A percentile compares a stretch with the other conserved stretches of the same genome.
Evolutionary conservation across 139 green algal species (phyloP).

Genomic region (Spirogloea muscicola): DNA sequence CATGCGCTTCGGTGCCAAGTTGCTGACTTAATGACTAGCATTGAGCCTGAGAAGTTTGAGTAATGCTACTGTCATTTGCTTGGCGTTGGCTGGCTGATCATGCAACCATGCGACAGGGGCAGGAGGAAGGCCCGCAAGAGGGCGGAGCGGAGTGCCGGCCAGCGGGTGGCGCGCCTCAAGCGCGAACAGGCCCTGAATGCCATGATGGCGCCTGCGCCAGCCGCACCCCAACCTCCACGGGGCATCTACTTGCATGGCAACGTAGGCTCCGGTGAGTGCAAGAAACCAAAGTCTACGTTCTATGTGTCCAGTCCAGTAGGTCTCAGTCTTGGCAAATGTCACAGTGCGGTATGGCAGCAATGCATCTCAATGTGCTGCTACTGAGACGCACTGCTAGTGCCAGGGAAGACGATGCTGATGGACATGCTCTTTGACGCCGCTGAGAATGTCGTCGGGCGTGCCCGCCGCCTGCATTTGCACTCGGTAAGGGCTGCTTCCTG

Average conservation of each 20-base stretch:
- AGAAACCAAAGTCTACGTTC: neutral
- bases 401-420: conserved; percentile 38
- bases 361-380: no score
- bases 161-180: conserved; percentile 9
- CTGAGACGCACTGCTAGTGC: no score
- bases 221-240: neutral
- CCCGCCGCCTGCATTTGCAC: conserved; percentile 30
- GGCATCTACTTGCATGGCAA: conserved; percentile 26
- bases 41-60: no score
- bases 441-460: neutral
- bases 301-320: no score
- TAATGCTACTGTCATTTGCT: no score
- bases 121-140: no score
- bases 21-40: no score
- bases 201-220: neutral
- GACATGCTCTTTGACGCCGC: conserved; percentile 21
- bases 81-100: no score
- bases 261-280: conserved; percentile 23
- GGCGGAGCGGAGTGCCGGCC: neutral
- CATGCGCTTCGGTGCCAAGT: no score
- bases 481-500: conserved; percentile 6
- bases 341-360: no score
- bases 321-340: no score
- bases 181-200: conserved; percentile 14
- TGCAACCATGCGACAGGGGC: no score